These are phyloP conservation scores for Vickermania ingenoplastis DNA, from an alignment of 208 protist species.

Conservation along the genomic window DNA sequence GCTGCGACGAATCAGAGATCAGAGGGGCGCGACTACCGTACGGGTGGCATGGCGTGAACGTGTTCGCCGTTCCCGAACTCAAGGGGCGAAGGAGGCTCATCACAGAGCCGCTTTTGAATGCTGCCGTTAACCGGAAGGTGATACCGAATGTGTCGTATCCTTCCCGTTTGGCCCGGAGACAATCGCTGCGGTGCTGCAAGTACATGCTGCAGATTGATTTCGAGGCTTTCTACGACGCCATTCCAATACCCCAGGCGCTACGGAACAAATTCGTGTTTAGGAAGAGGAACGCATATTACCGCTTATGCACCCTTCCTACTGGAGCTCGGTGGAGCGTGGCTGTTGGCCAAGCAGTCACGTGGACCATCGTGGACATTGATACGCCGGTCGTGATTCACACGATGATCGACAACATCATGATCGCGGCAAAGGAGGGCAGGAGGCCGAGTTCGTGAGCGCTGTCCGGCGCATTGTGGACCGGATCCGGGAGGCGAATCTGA, in stretches of 20 bases:
- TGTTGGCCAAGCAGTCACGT: constrained; percentile 2
- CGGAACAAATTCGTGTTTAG: constrained; percentile 3
- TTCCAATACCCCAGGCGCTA: background rate
- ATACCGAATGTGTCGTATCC: constrained; percentile 1
- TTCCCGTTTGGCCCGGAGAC: background rate
- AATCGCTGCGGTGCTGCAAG: constrained; percentile 2
- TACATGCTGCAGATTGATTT: constrained; percentile 9
- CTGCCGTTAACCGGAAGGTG: background rate
- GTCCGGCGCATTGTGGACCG: background rate
- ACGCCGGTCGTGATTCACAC: no score
- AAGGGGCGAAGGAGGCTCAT: background rate
- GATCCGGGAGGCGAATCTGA: constrained; percentile 1
- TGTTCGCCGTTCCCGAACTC: constrained; percentile 2
- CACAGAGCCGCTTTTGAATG: constrained; percentile 3
- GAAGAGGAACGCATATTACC: background rate
- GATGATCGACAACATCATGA: constrained; percentile 4
- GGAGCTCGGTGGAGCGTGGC: background rate
- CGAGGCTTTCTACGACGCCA: constrained; percentile 6
- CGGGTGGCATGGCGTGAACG: constrained; percentile 1
- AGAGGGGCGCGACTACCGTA: background rate
- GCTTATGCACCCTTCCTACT: constrained; percentile 1
- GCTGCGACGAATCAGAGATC: background rate
- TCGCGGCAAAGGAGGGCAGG: background rate
- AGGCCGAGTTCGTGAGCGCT: constrained; percentile 2
- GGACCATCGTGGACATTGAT: constrained; percentile 3